Conservation (phyloP, 1,284 basidiomycete genomes). For the Cystobasidium slooffiae region DNA sequence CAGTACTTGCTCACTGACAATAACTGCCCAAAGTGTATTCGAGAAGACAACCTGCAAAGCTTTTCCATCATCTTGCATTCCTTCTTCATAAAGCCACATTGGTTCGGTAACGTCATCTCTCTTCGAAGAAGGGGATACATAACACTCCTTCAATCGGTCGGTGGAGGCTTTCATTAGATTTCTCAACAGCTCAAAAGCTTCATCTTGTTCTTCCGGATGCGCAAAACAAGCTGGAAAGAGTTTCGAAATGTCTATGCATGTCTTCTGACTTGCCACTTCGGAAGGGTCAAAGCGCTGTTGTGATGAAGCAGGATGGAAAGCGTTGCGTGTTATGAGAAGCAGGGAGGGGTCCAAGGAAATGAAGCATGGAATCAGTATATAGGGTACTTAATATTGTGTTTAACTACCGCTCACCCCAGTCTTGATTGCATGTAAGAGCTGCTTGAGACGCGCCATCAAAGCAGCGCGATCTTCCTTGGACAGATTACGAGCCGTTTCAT, state of each 20-base stretch:
- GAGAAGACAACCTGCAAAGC: no score
- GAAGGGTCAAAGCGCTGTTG: constrained; percentile 30
- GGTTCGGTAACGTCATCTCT: not conserved
- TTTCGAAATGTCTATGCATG: constrained; percentile 10
- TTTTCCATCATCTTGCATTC: not conserved
- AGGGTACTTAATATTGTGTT: no score
- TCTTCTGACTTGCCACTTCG: not conserved
- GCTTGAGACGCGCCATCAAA: not conserved
- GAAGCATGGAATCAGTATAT: not conserved
- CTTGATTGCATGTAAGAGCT: not conserved
- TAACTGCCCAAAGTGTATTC: no score
- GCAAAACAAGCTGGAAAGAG: constrained; percentile 10
- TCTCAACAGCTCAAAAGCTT: constrained; percentile 5
- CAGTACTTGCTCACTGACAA: no score
- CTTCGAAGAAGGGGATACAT: not conserved
- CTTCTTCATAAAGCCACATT: not conserved
- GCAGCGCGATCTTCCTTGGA: constrained; percentile 1
- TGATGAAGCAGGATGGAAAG: not conserved
- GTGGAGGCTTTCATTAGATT: not conserved
- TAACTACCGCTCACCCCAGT: not conserved
- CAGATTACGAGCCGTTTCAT: constrained; percentile 25
- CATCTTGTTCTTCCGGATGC: constrained; percentile 5
- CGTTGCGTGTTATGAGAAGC: not conserved
- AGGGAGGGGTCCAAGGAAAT: not conserved
- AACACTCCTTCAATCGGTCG: constrained; percentile 2